Base-by-base conservation (phyloP, 2,329 filamentous ascomycete species). In the Didymella glomerata region DNA sequence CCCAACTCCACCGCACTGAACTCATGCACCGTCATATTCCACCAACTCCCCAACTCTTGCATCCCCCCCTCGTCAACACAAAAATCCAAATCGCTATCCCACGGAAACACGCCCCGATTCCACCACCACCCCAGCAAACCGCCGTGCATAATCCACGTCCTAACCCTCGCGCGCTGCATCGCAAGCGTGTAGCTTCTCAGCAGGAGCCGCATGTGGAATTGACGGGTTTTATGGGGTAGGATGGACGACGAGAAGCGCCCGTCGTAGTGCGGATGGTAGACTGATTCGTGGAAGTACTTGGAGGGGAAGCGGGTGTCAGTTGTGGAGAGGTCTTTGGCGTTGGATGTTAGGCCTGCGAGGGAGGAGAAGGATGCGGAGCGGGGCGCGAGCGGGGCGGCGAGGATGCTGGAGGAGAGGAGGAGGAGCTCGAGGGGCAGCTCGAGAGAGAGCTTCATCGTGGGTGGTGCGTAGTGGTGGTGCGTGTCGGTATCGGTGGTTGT, bases 71-170 rank as follows among this genome's bases (percentile, higher is more conserved):
- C 83, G 6, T 83, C 82, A 16, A 88, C 80, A 69, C 86, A 83
- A 13, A 87, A 83, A 63, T 88, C 86, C 48, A 87, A 69, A 64
- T 88, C 85, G 13, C 81, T 83, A 68, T 88, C 86, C 85, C 86
- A 88, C 2, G 85, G 85, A 74, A 88, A 81, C 66, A 86, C 82
- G 68, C 82, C 81, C 52, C 82, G 79, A 64, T 86, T 87, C 86
- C 86, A 88, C 81, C 83, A 88, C 85, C 86, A 88, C 34, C 85
- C 84, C 16, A 88, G 76, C 40, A 88, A 74, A 6, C 83, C 84
- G 13, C 86, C 85, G 64, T 88, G 86, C 83, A 87, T 87, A 56
- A 88, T 82, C 85, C 85, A 88, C 9, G 85, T 88, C 63, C 86
- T 82, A 4, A 82, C 81, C 14, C 84, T 82, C 30, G 87, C 80